Percentiles rank a stretch among this genome's conserved stretches.
phyloP scores from a whole-genome alignment of 257 asterid species.

The Ilex asprella region DNA sequence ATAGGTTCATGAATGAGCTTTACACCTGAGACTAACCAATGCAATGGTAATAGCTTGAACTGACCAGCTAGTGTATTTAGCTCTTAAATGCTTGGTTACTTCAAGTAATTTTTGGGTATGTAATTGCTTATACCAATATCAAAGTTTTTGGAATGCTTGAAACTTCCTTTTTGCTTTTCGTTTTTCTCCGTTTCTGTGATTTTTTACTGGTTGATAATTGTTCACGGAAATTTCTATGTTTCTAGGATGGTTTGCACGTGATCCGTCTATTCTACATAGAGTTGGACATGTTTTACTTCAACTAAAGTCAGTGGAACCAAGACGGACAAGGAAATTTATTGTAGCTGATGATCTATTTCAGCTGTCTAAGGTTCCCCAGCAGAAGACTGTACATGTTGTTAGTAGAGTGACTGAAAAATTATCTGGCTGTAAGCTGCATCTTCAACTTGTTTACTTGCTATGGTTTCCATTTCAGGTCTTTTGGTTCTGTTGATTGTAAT shows the following conservation, averaged over 20 bases:
- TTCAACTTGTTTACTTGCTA: not conserved
- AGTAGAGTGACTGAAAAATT: slow-evolving; percentile 53
- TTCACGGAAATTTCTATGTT: slow-evolving; percentile 15
- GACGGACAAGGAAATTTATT: slow-evolving; percentile 57
- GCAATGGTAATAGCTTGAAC: too few species aligned
- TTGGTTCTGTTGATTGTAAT: not conserved
- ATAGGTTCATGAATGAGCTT: too few species aligned
- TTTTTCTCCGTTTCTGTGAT: not conserved
- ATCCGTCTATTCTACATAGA: slow-evolving; percentile 72
- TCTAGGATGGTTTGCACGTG: slow-evolving; percentile 82
- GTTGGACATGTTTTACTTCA: slow-evolving; percentile 82
- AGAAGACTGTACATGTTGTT: slow-evolving; percentile 64
- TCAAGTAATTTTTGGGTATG: too few species aligned
- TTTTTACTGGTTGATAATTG: not conserved
- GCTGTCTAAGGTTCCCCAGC: slow-evolving; percentile 67
- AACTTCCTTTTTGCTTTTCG: not conserved
- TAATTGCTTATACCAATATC: too few species aligned
- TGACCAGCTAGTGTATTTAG: not conserved
- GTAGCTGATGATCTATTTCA: slow-evolving; percentile 97
- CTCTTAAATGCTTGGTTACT: too few species aligned
- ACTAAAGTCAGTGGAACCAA: slow-evolving; percentile 53
- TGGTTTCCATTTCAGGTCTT: not conserved
- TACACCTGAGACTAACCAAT: too few species aligned
- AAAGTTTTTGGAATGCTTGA: not conserved
- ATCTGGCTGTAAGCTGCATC: slow-evolving; percentile 61